These are phyloP conservation scores for Lentinula lateritia DNA, from an alignment of 768 basidiomycete genomes.

Conservation along the genomic window DNA sequence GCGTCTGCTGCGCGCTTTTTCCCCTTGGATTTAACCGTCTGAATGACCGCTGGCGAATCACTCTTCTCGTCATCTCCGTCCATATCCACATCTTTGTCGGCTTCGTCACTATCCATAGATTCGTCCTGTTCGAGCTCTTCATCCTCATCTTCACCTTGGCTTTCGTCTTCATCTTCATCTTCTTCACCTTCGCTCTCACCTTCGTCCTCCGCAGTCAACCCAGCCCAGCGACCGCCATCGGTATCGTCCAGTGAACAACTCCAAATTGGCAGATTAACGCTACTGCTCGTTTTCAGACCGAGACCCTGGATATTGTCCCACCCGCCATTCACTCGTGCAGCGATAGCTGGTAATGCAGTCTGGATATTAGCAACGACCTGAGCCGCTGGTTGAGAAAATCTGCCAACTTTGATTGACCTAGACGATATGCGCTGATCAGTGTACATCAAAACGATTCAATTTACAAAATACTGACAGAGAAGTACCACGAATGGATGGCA, in stretches of 20 bases:
- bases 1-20: slow-evolving; percentile 32
- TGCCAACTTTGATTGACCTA: slow-evolving; percentile 83
- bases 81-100: not conserved
- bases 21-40: slow-evolving; percentile 19
- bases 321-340: slow-evolving; percentile 63
- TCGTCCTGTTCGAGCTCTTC: slow-evolving; percentile 14
- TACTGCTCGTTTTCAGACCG: slow-evolving; percentile 84
- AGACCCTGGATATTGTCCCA: slow-evolving; percentile 92
- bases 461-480: slow-evolving; percentile 62
- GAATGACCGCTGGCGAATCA: slow-evolving; percentile 5
- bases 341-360: slow-evolving; percentile 70
- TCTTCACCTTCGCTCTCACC: slow-evolving; percentile 9
- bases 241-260: slow-evolving; percentile 60
- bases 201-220: slow-evolving; percentile 26
- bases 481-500: slow-evolving; percentile 92
- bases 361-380: slow-evolving; percentile 79
- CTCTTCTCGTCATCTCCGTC: slow-evolving; percentile 15
- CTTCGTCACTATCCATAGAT: slow-evolving; percentile 10
- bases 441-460: not conserved
- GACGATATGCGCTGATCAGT: not conserved
- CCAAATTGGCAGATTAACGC: slow-evolving; percentile 89
- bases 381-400: slow-evolving; percentile 61
- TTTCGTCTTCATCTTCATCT: slow-evolving; percentile 21
- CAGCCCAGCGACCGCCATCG: slow-evolving; percentile 24
- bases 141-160: slow-evolving; percentile 16